These are phyloP conservation scores for Penstemon barbatus DNA, from an alignment of 257 asterid species.

Conservation along the genomic window DNA sequence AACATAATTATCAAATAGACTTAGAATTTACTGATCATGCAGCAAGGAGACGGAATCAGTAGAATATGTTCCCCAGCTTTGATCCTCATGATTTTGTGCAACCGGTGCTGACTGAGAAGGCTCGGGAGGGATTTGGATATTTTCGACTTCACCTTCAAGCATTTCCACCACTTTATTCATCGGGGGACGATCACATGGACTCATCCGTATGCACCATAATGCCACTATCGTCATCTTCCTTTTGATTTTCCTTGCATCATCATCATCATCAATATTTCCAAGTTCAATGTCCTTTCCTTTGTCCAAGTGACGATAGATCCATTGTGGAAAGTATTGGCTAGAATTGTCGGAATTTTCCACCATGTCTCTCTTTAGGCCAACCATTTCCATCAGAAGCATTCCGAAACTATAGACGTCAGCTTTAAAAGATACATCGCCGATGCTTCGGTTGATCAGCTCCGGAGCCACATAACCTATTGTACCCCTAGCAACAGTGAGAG, in stretches of 20 bases:
- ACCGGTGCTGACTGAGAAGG: background rate
- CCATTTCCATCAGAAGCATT: conserved; percentile 31
- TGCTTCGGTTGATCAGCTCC: conserved; percentile 30
- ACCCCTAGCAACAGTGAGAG: conserved; percentile 33
- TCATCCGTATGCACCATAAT: conserved; percentile 36
- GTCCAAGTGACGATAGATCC: conserved; percentile 30
- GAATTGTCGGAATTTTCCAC: conserved; percentile 6
- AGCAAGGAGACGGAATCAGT: background rate
- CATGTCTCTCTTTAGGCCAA: conserved; percentile 22
- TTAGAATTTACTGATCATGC: background rate
- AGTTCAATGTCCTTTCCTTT: conserved; percentile 25
- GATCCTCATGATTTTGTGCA: conserved; percentile 9
- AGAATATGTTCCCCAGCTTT: conserved; percentile 13
- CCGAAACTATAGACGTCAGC: conserved; percentile 36
- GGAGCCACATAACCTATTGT: conserved; percentile 41
- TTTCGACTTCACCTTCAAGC: conserved; percentile 37
- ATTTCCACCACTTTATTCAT: conserved; percentile 37
- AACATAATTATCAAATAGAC: background rate
- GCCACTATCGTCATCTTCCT: conserved; percentile 29
- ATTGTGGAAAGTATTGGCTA: conserved; percentile 29
- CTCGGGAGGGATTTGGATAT: conserved; percentile 30
- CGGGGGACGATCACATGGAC: conserved; percentile 37
- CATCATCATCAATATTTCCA: background rate
- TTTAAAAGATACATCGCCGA: conserved; percentile 25
- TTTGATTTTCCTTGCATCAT: background rate